Evolutionary conservation across 1,284 basidiomycete genomes (phyloP).

Genomic region (Coriolopsis trogii): DNA sequence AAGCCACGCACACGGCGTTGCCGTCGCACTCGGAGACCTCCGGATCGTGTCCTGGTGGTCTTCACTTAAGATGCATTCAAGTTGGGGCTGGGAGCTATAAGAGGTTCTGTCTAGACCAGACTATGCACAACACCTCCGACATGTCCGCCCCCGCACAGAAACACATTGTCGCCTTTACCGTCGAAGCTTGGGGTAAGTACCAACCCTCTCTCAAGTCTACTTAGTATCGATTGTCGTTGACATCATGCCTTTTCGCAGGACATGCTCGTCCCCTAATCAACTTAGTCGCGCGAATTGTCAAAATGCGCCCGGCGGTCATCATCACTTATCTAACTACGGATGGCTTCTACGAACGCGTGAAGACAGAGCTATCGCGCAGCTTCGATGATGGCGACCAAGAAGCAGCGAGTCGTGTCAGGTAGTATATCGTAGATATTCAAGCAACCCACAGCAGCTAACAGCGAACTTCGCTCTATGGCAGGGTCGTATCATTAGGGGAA

Average conservation of each 20-base stretch:
- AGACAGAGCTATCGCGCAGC: conserved; percentile 9
- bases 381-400: conserved; percentile 8
- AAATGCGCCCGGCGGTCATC: not conserved
- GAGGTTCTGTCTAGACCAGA: too few species aligned
- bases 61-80: too few species aligned
- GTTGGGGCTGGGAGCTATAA: too few species aligned
- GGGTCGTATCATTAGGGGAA: not conserved
- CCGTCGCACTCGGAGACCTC: too few species aligned
- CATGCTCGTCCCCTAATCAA: not conserved
- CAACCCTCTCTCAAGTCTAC: not conserved
- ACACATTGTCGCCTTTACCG: not conserved
- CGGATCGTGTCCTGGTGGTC: too few species aligned
- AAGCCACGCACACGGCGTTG: too few species aligned
- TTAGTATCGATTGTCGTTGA: not conserved
- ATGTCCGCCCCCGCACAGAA: too few species aligned
- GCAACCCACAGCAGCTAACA: not conserved
- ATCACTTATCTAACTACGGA: conserved; percentile 11
- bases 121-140: too few species aligned
- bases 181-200: not conserved
- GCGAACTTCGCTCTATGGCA: not conserved
- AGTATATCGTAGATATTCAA: not conserved
- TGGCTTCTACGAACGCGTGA: conserved; percentile 5
- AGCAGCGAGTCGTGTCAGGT: conserved; percentile 2
- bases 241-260: not conserved
- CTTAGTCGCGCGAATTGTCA: not conserved